Evolutionary conservation across 345 rosid genomes (phyloP), one percentile per base, ranked within the genome.

Genomic region (Corymbia maculata): DNA sequence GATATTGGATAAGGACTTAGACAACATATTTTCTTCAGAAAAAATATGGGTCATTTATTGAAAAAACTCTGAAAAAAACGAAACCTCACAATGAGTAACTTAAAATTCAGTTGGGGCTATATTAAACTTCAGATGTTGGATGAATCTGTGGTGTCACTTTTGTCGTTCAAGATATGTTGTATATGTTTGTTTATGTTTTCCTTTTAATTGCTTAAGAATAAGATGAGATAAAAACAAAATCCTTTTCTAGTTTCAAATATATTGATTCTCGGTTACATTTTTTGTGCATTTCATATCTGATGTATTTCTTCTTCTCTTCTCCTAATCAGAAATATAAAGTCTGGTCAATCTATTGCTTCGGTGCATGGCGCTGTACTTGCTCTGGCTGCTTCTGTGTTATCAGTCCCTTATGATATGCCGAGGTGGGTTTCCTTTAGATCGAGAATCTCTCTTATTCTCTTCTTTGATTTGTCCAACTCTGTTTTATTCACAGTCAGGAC

Each of bases 341-440:
- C 93, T 52, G 90, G 88, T 47, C 93, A 89, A 79, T 91, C 96
- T 32, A 59, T 94, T 6, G 95, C 99, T 51, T 93, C 93, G 87
- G 92, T 94, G 87, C 99, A 97, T 89, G 99, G 99, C 24, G 97
- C 98, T 57, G 97, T 97, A 89, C 99, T 98, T 91, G 99, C 99
- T 88, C 93, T 98, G 92, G 97, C 93, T 36, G 99, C 99, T 92
- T 95, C 99, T 75, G 99, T 96, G 87, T 91, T 98, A 88, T 98
- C 99, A 87, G 98, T 96, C 87, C 98, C 99, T 86, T 98, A 98
- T 91, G 99, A 98, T 91, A 97, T 98, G 97, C 99, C 99, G 93
- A 91, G 99, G 99, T 98, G 36, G 86, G 94, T 90, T 85, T 84
- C 86, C 45, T 26, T 70, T 86, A 49, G 68, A 79, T 45, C 80